Conservation (phyloP, 257 asterid genomes). For the Phtheirospermum japonicum region DNA sequence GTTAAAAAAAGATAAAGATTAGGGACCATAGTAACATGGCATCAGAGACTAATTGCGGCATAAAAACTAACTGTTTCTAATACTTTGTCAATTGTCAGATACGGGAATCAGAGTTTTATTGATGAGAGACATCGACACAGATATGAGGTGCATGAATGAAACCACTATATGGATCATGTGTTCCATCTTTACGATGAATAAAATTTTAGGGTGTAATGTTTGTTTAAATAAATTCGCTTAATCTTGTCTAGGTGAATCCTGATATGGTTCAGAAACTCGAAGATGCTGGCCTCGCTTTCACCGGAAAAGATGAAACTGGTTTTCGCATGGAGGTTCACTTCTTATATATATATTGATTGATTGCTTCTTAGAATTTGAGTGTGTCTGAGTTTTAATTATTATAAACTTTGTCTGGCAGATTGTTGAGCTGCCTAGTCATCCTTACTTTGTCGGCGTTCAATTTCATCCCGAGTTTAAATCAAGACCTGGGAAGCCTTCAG, state of each 20-base stretch:
- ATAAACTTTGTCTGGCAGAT: slow-evolving; percentile 40
- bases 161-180: slow-evolving; percentile 18
- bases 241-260: slow-evolving; percentile 59
- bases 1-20: not conserved
- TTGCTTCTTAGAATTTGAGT: not conserved
- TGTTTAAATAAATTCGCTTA: too few species aligned
- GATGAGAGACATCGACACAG: slow-evolving; percentile 98
- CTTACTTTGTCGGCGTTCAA: slow-evolving; percentile 69
- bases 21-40: not conserved
- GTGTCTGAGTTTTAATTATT: slow-evolving; percentile 15
- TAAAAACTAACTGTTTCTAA: slow-evolving; percentile 18
- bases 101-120: slow-evolving; percentile 49
- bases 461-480: slow-evolving; percentile 82
- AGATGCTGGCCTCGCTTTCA: slow-evolving; percentile 63
- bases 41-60: not conserved
- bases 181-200: slow-evolving; percentile 17
- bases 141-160: slow-evolving; percentile 68
- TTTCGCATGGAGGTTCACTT: slow-evolving; percentile 68
- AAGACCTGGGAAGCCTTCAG: slow-evolving; percentile 73
- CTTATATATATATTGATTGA: not conserved
- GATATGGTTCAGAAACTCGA: slow-evolving; percentile 66
- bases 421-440: slow-evolving; percentile 63
- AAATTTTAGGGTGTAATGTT: too few species aligned
- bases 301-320: slow-evolving; percentile 78
- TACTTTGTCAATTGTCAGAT: slow-evolving; percentile 37